Evolutionary conservation across 805 yeast genomes (phyloP).

Genomic region (Yamadazyma insecticola): DNA sequence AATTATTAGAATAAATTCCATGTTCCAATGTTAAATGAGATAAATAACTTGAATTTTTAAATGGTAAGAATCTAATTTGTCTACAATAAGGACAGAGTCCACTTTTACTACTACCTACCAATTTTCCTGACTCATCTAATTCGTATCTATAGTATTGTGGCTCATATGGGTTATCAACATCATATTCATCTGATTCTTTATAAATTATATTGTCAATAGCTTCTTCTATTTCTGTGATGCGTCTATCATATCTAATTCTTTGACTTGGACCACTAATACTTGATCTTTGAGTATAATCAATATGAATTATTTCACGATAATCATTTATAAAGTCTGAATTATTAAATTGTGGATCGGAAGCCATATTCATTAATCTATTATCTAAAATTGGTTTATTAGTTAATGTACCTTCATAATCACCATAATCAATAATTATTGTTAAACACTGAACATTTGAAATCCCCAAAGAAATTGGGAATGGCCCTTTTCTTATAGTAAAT

Average conservation of each 20-base stretch:
- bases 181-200: constrained; percentile 17
- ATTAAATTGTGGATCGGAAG: background rate
- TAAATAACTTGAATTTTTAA: constrained; percentile 26
- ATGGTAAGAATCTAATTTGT: constrained; percentile 20
- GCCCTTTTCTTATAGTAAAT: constrained; percentile 1
- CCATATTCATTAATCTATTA: background rate
- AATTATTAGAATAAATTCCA: constrained; percentile 8
- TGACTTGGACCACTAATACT: no score
- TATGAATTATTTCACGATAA: no score
- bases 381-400: constrained; percentile 4
- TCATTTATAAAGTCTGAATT: no score
- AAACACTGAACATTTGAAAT: background rate
- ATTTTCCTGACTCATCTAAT: constrained; percentile 10
- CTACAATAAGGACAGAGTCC: constrained; percentile 30
- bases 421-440: background rate
- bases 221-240: constrained; percentile 8
- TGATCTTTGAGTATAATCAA: no score
- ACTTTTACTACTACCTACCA: constrained; percentile 18
- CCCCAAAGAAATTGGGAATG: no score
- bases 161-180: constrained; percentile 22
- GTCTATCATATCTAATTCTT: constrained; percentile 12
- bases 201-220: constrained; percentile 20
- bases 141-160: constrained; percentile 28
- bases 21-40: constrained; percentile 27
- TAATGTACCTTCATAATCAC: constrained; percentile 12